Base-by-base conservation (phyloP, 2,329 filamentous ascomycete genomes). In the Sporothrix dimorphospora region DNA sequence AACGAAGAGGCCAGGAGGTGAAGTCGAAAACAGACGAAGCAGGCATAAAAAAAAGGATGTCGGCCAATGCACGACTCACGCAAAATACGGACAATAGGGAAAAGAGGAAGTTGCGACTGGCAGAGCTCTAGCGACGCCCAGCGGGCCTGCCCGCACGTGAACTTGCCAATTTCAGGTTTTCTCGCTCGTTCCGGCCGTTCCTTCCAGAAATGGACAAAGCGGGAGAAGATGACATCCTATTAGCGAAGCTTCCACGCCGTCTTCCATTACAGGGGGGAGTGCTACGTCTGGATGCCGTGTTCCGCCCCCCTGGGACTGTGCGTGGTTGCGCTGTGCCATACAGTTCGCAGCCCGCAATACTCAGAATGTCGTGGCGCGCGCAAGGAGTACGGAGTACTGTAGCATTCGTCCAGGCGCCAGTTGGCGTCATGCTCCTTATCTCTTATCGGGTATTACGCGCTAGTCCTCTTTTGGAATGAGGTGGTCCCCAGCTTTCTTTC, bases 21-120 rank as follows among this genome's bases (percentile, higher is more conserved):
- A 65, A 24, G 59, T 19, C 21, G 38, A 65, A 65, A 65, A 45
- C 21, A 65, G 59, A n/a, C 12, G 59, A 45, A 27, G n/a, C 38
- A 12, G 38, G 21, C 45, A n/a, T 16, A 34, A 53, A 21, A 68
- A 55, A 40, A 27, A 68, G 63, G 42, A 34, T n/a, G 24, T 49
- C 12, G 38, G 8, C 59, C 38, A 30, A 59, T 59, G 55, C 55
- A 59, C 16, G 34, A 40, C 30, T 38, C 27, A 7, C 14, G 53
- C 34, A 21, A 63, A 4, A 47, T 16, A 47, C 42, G 42, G 14
- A 42, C 27, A 63, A 8, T 24, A 34, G 14, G 53, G 16, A 38
- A 40, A 34, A 5, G 40, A 27, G 24, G 63, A 67, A 51, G 63
- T 11, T 49, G 27, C 63, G 63, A 49, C 63, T 38, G 21, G 24